Base-by-base conservation (phyloP, 2,329 filamentous ascomycete genomes). In the Aspergillus hiratsukae region DNA sequence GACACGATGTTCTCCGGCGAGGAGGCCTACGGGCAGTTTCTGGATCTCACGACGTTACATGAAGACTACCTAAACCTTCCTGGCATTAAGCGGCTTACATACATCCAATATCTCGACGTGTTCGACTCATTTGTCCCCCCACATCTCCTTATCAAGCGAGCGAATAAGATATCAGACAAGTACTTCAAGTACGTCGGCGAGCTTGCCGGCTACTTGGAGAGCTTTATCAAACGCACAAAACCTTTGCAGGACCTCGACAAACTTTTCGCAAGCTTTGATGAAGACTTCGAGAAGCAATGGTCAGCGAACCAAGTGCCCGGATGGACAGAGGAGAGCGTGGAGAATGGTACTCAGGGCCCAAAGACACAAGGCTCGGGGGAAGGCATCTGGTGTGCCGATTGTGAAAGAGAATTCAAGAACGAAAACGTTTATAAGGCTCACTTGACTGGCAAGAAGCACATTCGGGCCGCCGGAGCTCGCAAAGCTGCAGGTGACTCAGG, bases 1-100 rank as follows among this genome's bases (percentile, higher is more conserved):
- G 93, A 97, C 69, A 86, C 85, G 56, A 88, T 97, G 79, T 99
- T 99, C 74, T 96, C 91, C 0, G 94, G 94, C 59, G 95, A 99
- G 75, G 94, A 99, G 73, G 88, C 88, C 0, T 97, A 89, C 67
- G 94, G 94, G 46, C 88, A 91, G 64, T 99, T 90, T 75, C 89
- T 99, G 67, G 94, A 99, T 72, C 77, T 99, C 49, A 93, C 88
- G 19, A 83, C 81, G 41, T 84, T 87, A 63, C 92, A 97, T 74
- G 93, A 97, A 69, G 81, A 88, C 14, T 99, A 91, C 70, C 81
- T 97, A 58, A 99, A 99, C 69, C 80, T 99, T 8, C 89, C 91
- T 2, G 87, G 89, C 8, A 86, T 92, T 21, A 96, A 95, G 75
- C 85, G 93, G 53, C 77, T 94, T 45, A 88, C 86, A 17, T 99